A percentile compares a stretch with the other conserved stretches of the same genome.
phyloP scores from a whole-genome alignment of 371 early-diverging fungal species.

The Basidiobolus meristosporus region DNA sequence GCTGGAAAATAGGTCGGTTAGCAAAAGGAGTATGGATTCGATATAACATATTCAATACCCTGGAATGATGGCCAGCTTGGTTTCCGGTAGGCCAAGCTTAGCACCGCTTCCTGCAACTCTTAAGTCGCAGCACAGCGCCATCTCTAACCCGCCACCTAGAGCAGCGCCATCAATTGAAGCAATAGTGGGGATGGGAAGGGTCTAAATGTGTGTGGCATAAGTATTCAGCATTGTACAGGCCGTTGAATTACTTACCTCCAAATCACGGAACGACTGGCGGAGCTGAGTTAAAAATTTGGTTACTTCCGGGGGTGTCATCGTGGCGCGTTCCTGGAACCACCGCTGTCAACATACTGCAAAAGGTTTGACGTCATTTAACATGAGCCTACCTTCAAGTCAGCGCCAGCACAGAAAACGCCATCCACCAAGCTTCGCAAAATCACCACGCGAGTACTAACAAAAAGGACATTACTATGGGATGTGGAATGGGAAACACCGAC shows the following conservation, averaged over 20 bases:
- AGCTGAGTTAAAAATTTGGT: constrained; percentile 62
- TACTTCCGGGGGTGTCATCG: constrained; percentile 69
- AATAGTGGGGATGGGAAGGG: constrained; percentile 83
- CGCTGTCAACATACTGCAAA: not conserved
- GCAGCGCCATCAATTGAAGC: constrained; percentile 91
- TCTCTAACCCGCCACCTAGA: constrained; percentile 86
- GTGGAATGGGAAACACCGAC: not conserved
- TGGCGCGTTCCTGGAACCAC: constrained; percentile 54
- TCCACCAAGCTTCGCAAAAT: constrained; percentile 64
- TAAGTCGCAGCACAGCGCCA: constrained; percentile 84
- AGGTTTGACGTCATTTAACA: not conserved
- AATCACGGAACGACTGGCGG: constrained; percentile 54
- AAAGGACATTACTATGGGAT: not conserved
- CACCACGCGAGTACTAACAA: constrained; percentile 51
- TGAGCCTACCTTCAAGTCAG: constrained; percentile 71
- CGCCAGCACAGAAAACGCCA: constrained; percentile 88
- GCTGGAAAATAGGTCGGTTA: constrained; percentile 13
- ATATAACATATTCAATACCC: constrained; percentile 29
- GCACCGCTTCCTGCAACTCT: constrained; percentile 61
- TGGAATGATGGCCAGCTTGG: constrained; percentile 90
- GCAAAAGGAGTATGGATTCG: not conserved
- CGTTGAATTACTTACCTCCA: constrained; percentile 32
- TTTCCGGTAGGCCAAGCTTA: constrained; percentile 82
- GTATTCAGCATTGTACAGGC: not conserved
- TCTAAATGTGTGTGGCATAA: constrained; percentile 12